Conservation (phyloP, 176 grass and related monocot genomes). For the Poa annua region DNA sequence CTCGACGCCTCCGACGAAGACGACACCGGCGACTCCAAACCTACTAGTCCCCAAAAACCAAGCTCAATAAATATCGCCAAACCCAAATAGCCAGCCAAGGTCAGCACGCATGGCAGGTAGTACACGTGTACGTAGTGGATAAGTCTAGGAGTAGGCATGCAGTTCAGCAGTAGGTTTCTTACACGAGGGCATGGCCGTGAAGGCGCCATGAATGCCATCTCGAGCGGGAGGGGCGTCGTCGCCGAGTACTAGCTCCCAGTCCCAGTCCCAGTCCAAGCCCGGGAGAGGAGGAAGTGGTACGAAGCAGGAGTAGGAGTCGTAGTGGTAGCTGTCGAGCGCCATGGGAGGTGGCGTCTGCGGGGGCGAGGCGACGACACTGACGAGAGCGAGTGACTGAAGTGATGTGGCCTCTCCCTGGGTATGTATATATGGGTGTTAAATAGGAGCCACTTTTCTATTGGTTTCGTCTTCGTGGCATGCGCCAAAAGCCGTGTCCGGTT, state of each 20-base stretch:
- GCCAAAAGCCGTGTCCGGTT: conserved; percentile 41
- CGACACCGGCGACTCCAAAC: conserved; percentile 56
- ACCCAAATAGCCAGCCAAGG: conserved; percentile 6
- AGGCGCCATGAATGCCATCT: neutral
- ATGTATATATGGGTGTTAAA: conserved; percentile 41
- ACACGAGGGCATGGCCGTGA: conserved; percentile 42
- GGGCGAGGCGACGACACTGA: neutral
- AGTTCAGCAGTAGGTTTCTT: neutral
- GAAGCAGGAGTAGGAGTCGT: conserved; percentile 26
- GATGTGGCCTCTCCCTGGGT: conserved; percentile 39
- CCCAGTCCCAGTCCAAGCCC: conserved; percentile 32
- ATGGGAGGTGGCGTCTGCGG: conserved; percentile 34
- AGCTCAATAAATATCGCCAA: neutral
- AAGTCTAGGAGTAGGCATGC: neutral
- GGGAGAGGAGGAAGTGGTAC: conserved; percentile 35
- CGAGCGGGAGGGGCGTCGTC: neutral
- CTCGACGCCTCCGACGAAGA: conserved; percentile 70
- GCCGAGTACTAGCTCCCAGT: conserved; percentile 11
- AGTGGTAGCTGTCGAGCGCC: conserved; percentile 50
- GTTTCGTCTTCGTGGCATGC: conserved; percentile 37
- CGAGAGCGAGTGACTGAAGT: neutral
- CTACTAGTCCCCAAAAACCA: conserved; percentile 16
- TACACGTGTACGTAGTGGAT: neutral
- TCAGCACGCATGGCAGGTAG: neutral
- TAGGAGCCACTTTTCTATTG: conserved; percentile 42